A percentile compares a stretch with the other conserved stretches of the same genome.
Evolutionary conservation across 140 eudicot species (phyloP).

Genomic region (Oenanthe javanica): DNA sequence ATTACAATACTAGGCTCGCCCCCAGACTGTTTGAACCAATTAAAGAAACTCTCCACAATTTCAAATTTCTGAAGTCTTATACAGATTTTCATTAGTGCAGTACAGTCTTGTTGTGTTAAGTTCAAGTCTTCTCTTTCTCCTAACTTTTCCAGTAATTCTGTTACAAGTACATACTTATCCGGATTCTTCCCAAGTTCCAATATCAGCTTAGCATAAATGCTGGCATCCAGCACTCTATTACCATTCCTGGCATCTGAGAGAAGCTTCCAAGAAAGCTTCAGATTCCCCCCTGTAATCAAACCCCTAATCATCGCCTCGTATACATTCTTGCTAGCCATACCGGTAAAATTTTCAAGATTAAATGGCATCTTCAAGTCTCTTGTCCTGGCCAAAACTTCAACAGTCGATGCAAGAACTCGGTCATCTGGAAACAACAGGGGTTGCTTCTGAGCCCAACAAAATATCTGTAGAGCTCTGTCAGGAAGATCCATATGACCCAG

Average conservation of each 20-base stretch:
- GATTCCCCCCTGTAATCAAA: conserved; percentile 60
- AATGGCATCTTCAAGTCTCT: conserved; percentile 53
- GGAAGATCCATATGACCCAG: conserved; percentile 89
- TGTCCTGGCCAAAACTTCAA: conserved; percentile 65
- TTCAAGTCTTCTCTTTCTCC: conserved; percentile 56
- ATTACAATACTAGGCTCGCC: conserved; percentile 55
- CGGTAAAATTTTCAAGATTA: conserved; percentile 41
- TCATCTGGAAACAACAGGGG: conserved; percentile 81
- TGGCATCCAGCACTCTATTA: conserved; percentile 44
- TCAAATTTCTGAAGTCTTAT: conserved; percentile 55
- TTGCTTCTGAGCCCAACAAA: conserved; percentile 76
- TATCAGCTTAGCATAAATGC: conserved; percentile 67
- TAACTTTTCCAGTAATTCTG: conserved; percentile 60
- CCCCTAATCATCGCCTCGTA: conserved; percentile 76
- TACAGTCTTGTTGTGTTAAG: conserved; percentile 60
- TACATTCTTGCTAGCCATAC: conserved; percentile 45
- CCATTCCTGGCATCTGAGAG: conserved; percentile 45
- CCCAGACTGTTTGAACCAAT: conserved; percentile 59
- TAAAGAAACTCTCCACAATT: conserved; percentile 57
- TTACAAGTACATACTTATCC: conserved; percentile 33
- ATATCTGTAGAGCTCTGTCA: conserved; percentile 63
- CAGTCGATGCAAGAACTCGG: conserved; percentile 72
- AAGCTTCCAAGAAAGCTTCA: conserved; percentile 63
- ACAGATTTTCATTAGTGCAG: conserved; percentile 70
- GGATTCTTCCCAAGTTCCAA: conserved; percentile 67